A percentile compares a stretch with the other conserved stretches of the same genome.
These are phyloP conservation scores for Skeletonema tropicum DNA, from an alignment of 108 stramenopile genomes.

Conservation along the genomic window DNA sequence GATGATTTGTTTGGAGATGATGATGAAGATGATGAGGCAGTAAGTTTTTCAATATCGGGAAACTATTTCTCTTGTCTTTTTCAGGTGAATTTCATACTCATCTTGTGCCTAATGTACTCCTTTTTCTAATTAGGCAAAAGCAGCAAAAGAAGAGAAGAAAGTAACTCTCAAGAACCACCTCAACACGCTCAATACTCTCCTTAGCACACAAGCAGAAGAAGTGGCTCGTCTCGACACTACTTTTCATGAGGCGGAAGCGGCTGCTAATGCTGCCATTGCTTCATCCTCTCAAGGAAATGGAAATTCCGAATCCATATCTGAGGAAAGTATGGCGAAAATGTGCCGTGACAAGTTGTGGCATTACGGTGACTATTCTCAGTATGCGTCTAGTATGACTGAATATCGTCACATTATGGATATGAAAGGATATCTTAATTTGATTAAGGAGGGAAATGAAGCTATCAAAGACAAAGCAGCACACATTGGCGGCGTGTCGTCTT, in stretches of 20 bases:
- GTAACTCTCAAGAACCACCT: slow-evolving; percentile 58
- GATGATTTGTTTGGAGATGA: slow-evolving; percentile 54
- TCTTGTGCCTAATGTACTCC: not conserved
- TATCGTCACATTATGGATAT: slow-evolving; percentile 77
- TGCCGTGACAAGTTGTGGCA: slow-evolving; percentile 76
- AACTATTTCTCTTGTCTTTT: not conserved
- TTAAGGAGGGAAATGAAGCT: slow-evolving; percentile 87
- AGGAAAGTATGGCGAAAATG: slow-evolving; percentile 54
- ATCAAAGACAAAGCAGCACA: slow-evolving; percentile 62
- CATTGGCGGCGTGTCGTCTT: slow-evolving; percentile 20
- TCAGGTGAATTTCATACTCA: not conserved
- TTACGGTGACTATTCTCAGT: slow-evolving; percentile 62
- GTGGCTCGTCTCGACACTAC: slow-evolving; percentile 62
- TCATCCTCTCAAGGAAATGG: slow-evolving; percentile 47
- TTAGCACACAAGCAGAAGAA: slow-evolving; percentile 66
- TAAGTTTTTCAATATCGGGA: slow-evolving; percentile 30
- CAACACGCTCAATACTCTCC: slow-evolving; percentile 57
- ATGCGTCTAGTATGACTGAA: slow-evolving; percentile 62
- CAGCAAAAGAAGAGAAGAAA: slow-evolving; percentile 58
- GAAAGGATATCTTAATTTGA: slow-evolving; percentile 71
- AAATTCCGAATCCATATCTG: slow-evolving; percentile 3
- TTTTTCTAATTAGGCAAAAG: slow-evolving; percentile 38
- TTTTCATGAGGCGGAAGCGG: slow-evolving; percentile 42
- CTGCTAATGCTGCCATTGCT: slow-evolving; percentile 44
- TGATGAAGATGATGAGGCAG: slow-evolving; percentile 67